Conservation (phyloP, 2,329 filamentous ascomycete species). For the Penicillium sp. region DNA sequence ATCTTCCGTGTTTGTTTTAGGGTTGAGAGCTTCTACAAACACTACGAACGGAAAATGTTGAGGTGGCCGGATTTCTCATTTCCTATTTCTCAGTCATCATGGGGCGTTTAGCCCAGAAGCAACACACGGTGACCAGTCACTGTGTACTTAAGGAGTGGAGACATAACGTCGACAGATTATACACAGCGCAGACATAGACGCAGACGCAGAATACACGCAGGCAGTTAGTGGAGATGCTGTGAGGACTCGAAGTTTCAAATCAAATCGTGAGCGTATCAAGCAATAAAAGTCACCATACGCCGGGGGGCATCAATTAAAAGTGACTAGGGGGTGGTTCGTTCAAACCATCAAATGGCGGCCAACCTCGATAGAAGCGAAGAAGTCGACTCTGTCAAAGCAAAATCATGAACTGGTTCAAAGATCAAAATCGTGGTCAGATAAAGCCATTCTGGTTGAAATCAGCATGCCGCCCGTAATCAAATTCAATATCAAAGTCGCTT, state of each 20-base stretch:
- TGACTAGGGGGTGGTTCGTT: constrained; percentile 30
- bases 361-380: constrained; percentile 49
- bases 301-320: constrained; percentile 29
- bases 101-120: constrained; percentile 22
- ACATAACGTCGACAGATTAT: constrained; percentile 6
- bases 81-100: constrained; percentile 40
- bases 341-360: constrained; percentile 49
- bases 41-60: constrained; percentile 19
- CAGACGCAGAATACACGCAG: constrained; percentile 14
- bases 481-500: constrained; percentile 32
- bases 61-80: constrained; percentile 50
- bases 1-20: too few relatives aligned
- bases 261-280: constrained; percentile 26
- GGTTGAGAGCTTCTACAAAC: background rate
- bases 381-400: constrained; percentile 32
- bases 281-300: constrained; percentile 33
- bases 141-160: constrained; percentile 9
- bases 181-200: constrained; percentile 8
- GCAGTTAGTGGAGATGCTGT: constrained; percentile 3
- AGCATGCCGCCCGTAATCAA: constrained; percentile 18
- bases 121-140: constrained; percentile 14
- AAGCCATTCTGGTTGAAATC: constrained; percentile 38
- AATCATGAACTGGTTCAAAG: constrained; percentile 23
- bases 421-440: constrained; percentile 31
- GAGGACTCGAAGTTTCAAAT: constrained; percentile 1